These are phyloP conservation scores for Nicotiana paniculata DNA, from an alignment of 257 asterid genomes.

Conservation along the genomic window DNA sequence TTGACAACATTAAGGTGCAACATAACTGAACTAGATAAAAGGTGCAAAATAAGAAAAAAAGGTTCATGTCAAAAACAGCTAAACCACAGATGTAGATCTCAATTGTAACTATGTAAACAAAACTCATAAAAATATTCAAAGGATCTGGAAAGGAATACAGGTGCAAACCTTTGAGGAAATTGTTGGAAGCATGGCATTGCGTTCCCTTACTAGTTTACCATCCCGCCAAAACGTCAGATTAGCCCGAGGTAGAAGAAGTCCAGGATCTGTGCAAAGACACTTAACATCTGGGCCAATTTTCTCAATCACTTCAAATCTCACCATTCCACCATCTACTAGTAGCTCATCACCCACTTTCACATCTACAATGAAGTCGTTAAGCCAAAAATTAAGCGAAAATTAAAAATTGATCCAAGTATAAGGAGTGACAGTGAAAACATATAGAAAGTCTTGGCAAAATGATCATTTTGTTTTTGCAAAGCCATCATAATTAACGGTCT, in stretches of 20 bases:
- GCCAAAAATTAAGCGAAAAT: constrained; percentile 7
- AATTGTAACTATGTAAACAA: background rate
- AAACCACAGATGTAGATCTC: background rate
- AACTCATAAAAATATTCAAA: background rate
- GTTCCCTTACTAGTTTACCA: constrained; percentile 93
- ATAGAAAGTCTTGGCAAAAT: background rate
- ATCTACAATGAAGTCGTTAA: constrained; percentile 42
- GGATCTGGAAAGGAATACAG: background rate
- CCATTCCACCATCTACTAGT: constrained; percentile 99
- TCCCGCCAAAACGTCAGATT: constrained; percentile 95
- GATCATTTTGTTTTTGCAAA: constrained; percentile 17
- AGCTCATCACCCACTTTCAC: constrained; percentile 88
- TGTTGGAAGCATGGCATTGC: constrained; percentile 98
- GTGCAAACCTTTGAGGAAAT: constrained; percentile 80
- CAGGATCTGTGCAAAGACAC: constrained; percentile 94
- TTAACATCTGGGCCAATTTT: constrained; percentile 97
- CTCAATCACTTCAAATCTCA: constrained; percentile 94
- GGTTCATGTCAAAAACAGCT: background rate
- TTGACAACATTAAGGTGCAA: background rate
- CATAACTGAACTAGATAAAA: background rate
- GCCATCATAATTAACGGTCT: constrained; percentile 45
- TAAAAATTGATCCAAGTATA: background rate
- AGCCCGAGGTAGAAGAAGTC: constrained; percentile 92
- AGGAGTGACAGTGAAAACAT: background rate
- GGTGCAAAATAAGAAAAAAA: background rate